These are phyloP conservation scores for Backusella westeae DNA, from an alignment of 192 early-diverging fungal genomes.

Conservation along the genomic window DNA sequence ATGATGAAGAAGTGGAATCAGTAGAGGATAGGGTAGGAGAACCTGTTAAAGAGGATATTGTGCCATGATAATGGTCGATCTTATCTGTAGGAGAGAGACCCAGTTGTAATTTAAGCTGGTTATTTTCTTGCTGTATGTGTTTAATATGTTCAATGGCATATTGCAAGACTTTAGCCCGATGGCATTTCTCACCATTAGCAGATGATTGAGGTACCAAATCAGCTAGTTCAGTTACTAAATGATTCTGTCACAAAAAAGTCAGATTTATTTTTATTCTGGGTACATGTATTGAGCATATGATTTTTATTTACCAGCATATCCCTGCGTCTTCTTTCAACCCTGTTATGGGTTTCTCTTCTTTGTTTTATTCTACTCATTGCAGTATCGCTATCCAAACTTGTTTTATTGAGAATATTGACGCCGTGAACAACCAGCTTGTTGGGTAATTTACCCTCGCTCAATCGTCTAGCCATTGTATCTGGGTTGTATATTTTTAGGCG, in stretches of 20 bases:
- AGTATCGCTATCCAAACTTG: conserved; percentile 65
- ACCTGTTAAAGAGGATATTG: background rate
- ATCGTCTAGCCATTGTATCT: conserved; percentile 17
- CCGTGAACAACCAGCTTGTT: conserved; percentile 52
- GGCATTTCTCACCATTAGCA: conserved; percentile 40
- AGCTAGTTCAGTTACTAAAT: conserved; percentile 45
- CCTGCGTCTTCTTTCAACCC: conserved; percentile 66
- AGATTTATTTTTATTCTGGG: background rate
- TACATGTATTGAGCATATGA: background rate
- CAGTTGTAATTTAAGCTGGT: conserved; percentile 28
- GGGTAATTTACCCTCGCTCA: conserved; percentile 17
- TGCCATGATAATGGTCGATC: background rate
- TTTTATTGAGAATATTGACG: conserved; percentile 71
- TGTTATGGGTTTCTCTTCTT: conserved; percentile 71
- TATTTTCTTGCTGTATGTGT: conserved; percentile 56
- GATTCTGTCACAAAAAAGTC: conserved; percentile 2
- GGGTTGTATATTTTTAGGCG: conserved; percentile 32
- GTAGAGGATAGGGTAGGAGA: background rate
- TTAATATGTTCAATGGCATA: conserved; percentile 55
- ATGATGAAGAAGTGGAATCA: background rate
- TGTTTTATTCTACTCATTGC: conserved; percentile 65
- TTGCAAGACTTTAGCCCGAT: conserved; percentile 45
- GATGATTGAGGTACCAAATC: conserved; percentile 34
- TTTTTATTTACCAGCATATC: conserved; percentile 52
- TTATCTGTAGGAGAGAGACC: background rate